Conservation (phyloP, 345 rosid species). For the Lepidium aucheri region DNA sequence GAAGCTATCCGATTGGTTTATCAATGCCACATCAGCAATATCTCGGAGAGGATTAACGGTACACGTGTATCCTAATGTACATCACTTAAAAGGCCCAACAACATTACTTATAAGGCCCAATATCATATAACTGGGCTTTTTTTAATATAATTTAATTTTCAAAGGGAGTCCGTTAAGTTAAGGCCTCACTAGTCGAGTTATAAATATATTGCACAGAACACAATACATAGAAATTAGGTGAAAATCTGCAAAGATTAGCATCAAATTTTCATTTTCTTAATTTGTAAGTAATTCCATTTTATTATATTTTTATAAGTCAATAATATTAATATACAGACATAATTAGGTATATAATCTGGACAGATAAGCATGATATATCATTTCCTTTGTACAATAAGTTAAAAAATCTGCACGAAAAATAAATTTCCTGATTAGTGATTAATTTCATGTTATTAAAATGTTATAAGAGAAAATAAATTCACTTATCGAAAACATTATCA, state of each 20-base stretch:
- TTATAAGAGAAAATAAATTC: not conserved
- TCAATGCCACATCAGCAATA: conserved; percentile 10
- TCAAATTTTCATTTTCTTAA: not conserved
- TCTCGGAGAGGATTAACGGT: conserved; percentile 5
- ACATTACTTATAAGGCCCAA: not conserved
- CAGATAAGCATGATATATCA: no score
- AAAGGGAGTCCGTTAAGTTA: not conserved
- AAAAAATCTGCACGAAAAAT: no score
- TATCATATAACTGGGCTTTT: not conserved
- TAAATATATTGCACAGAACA: not conserved
- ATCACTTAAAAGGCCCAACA: not conserved
- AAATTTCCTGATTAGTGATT: not conserved
- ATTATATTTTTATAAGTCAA: not conserved
- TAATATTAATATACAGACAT: no score
- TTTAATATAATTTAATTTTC: no score
- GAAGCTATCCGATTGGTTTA: not conserved
- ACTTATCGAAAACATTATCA: conserved; percentile 17
- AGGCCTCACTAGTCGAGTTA: not conserved
- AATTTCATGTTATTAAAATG: not conserved
- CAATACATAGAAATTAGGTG: not conserved
- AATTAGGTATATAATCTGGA: no score
- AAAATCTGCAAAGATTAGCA: not conserved
- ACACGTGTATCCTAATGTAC: conserved; percentile 14
- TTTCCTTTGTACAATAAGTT: no score
- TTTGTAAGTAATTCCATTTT: not conserved